These are phyloP conservation scores for Styphnolobium japonicum DNA, from an alignment of 306 rosid genomes.

Conservation along the genomic window DNA sequence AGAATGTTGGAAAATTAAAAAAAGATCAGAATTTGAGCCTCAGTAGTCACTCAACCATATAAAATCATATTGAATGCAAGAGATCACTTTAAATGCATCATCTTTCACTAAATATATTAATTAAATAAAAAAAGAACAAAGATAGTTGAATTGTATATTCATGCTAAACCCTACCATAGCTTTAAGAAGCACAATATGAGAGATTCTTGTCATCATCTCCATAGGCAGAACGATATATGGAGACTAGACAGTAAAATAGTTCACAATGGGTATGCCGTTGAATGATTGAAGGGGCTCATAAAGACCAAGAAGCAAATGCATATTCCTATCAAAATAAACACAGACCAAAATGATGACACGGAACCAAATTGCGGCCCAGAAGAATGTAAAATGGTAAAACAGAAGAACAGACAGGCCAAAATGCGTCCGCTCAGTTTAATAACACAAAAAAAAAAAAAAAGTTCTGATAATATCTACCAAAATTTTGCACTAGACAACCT, in stretches of 20 bases:
- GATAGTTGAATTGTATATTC: not conserved
- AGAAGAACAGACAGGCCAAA: slow-evolving; percentile 21
- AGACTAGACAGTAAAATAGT: not conserved
- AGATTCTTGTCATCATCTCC: not conserved
- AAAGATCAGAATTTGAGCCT: not conserved
- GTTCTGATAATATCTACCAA: not conserved
- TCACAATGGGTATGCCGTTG: not conserved
- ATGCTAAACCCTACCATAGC: no score
- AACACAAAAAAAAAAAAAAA: not conserved
- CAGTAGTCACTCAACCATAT: not conserved
- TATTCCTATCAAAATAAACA: slow-evolving; percentile 6
- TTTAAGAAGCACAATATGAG: not conserved
- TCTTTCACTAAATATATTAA: not conserved
- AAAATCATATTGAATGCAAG: not conserved
- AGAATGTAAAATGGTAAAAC: slow-evolving; percentile 4
- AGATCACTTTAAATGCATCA: slow-evolving; percentile 7
- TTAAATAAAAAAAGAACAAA: not conserved
- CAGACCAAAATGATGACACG: not conserved
- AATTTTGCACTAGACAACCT: not conserved
- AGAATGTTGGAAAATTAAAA: not conserved
- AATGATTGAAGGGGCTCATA: slow-evolving; percentile 8
- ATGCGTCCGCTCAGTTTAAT: not conserved
- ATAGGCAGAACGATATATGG: not conserved
- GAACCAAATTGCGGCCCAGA: not conserved
- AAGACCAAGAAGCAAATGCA: slow-evolving; percentile 15